These are phyloP conservation scores for Tuber borchii DNA, from an alignment of 495 filamentous ascomycete genomes.

Conservation along the genomic window DNA sequence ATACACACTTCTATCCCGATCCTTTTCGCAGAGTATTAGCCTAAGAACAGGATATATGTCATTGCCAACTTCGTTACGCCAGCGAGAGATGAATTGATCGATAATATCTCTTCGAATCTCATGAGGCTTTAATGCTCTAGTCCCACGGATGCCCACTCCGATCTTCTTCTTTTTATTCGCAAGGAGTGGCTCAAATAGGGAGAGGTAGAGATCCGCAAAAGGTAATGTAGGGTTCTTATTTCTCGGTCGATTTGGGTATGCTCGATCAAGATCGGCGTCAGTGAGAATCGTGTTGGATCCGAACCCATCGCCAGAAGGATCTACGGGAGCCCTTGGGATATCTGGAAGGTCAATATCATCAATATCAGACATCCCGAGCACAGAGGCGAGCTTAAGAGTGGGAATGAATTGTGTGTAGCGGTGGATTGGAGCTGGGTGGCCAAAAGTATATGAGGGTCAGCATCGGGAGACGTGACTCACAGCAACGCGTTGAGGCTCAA, in stretches of 20 bases:
- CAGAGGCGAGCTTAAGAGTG: neutral
- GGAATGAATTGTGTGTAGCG: neutral
- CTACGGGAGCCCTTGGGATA: slow-evolving; percentile 16
- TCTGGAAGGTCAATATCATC: slow-evolving; percentile 5
- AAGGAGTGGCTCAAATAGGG: slow-evolving; percentile 79
- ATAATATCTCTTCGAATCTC: slow-evolving; percentile 81
- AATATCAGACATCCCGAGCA: slow-evolving; percentile 18
- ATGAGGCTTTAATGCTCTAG: slow-evolving; percentile 61
- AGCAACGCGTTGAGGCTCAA: neutral
- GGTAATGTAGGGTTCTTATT: slow-evolving; percentile 72
- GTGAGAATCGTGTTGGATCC: slow-evolving; percentile 25
- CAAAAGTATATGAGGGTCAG: neutral
- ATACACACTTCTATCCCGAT: slow-evolving; percentile 76
- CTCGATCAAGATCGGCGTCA: slow-evolving; percentile 26
- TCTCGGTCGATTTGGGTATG: slow-evolving; percentile 72
- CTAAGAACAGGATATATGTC: slow-evolving; percentile 93
- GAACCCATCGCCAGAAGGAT: slow-evolving; percentile 7
- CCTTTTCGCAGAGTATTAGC: slow-evolving; percentile 68
- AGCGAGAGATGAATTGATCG: slow-evolving; percentile 78
- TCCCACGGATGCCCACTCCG: slow-evolving; percentile 55
- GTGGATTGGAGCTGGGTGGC: neutral
- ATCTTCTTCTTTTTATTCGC: slow-evolving; percentile 72
- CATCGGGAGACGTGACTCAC: neutral
- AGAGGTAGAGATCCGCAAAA: slow-evolving; percentile 72
- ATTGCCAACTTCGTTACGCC: slow-evolving; percentile 78